Evolutionary conservation across 345 rosid species (phyloP), one percentile per base, ranked within the genome.

Genomic region (Eucalyptus pumila): DNA sequence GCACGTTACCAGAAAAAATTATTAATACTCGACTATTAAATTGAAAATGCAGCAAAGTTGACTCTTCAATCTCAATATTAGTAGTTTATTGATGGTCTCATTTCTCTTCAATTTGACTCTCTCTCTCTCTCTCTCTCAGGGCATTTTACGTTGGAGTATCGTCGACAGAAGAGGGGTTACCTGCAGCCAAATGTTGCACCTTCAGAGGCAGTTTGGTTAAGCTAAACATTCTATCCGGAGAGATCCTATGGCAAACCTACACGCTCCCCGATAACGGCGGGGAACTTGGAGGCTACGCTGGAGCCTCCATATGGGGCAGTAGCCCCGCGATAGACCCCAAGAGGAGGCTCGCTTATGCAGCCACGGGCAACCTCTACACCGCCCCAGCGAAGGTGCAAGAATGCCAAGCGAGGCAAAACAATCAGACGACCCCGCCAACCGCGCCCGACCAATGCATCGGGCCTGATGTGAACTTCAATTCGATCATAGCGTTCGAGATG

Each of bases 251-350:
- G 92, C 89, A 69, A 67, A 90, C 94, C 69, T 94, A 89, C 69
- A 94, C 92, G 89, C 89, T 94, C 50, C 95, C 93, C 2, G 94
- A 94, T 42, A 94, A 94, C 72, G 92, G 91, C 48, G 94, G 94
- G 52, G 87, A 85, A 21, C 14, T 56, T 26, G 95, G 92, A 26
- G 94, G 95, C 23, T 93, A 94, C 86, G 58, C 96, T 4, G 94
- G 94, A 49, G 95, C 92, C 21, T 93, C 94, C 15, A 69, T 92
- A 40, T 92, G 94, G 93, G 94, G 95, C 50, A 94, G 95, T 92
- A 93, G 94, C 89, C 96, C 95, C 27, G 88, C 94, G 45, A 94
- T 94, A 23, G 94, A 92, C 69, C 51, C 37, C 10, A 37, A 1
- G 50, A 90, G 96, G 90, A 56, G 90, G 34, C 89, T 87, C 16